Evolutionary conservation across 441 rosid genomes (phyloP).

Genomic region (Arabidopsis lyrata): DNA sequence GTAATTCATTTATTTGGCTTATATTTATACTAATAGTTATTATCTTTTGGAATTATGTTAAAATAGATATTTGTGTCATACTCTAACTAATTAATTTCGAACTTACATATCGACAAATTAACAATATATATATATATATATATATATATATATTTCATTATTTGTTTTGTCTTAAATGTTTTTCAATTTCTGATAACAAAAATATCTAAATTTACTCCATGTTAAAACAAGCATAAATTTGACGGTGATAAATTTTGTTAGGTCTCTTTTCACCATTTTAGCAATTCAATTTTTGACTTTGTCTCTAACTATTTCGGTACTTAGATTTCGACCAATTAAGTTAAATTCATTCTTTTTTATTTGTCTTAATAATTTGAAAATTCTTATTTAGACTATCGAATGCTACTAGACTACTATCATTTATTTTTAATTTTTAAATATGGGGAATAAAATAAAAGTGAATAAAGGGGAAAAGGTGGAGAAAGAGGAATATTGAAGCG

Average conservation of each 20-base stretch:
- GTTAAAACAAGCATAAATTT: constrained; percentile 3
- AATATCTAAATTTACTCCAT: neutral
- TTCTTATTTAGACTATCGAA: neutral
- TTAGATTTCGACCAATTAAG: neutral
- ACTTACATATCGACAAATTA: too few relatives aligned
- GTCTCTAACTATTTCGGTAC: neutral
- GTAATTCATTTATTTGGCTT: constrained; percentile 11
- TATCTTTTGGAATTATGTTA: neutral
- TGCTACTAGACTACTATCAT: neutral
- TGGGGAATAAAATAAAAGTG: constrained; percentile 33
- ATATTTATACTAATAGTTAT: neutral
- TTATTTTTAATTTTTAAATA: neutral
- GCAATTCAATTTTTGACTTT: neutral
- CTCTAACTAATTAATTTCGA: neutral
- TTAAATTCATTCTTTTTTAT: neutral
- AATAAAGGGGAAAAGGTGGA: constrained; percentile 19
- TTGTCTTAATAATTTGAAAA: neutral
- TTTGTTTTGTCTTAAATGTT: too few relatives aligned
- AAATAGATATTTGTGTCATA: neutral
- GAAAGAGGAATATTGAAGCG: constrained; percentile 41
- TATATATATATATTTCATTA: too few relatives aligned
- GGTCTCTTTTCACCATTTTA: constrained; percentile 27
- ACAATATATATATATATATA: too few relatives aligned
- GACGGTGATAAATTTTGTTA: constrained; percentile 13
- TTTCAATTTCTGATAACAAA: too few relatives aligned